These are phyloP conservation scores for Alternaria brassicicola DNA, from an alignment of 2,329 filamentous ascomycete species.

Conservation along the genomic window DNA sequence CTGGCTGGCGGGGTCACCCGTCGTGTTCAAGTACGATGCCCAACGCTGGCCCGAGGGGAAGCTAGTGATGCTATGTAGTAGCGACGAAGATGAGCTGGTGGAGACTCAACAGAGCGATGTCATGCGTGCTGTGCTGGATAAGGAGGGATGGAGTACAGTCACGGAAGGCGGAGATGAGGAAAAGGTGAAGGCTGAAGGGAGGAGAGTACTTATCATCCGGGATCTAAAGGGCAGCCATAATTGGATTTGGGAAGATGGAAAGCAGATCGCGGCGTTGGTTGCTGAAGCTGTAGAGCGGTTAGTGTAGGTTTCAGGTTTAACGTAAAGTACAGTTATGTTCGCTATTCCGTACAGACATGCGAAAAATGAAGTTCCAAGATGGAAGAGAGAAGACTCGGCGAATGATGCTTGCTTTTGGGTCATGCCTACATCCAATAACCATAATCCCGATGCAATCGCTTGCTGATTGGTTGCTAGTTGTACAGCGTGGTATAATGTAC, in stretches of 20 bases:
- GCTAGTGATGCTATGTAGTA: slow-evolving; percentile 54
- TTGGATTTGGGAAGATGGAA: slow-evolving; percentile 66
- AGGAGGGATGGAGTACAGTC: slow-evolving; percentile 49
- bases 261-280: slow-evolving; percentile 58
- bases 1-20: slow-evolving; percentile 58
- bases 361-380: slow-evolving; percentile 17
- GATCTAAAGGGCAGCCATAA: slow-evolving; percentile 67
- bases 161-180: slow-evolving; percentile 38
- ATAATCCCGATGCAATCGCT: slow-evolving; percentile 28
- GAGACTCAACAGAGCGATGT: slow-evolving; percentile 63
- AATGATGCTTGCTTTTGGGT: slow-evolving; percentile 20
- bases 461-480: slow-evolving; percentile 32
- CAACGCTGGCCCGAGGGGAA: slow-evolving; percentile 49
- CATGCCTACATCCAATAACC: slow-evolving; percentile 19
- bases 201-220: slow-evolving; percentile 47
- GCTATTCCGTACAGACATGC: slow-evolving; percentile 18
- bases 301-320: not conserved
- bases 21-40: slow-evolving; percentile 50
- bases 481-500: slow-evolving; percentile 44
- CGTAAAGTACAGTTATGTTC: not conserved
- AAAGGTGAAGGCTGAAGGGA: slow-evolving; percentile 30
- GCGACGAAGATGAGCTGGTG: slow-evolving; percentile 56
- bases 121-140: slow-evolving; percentile 59
- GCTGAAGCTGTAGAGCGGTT: slow-evolving; percentile 34
- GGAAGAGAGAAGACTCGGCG: slow-evolving; percentile 23